A percentile compares a stretch with the other conserved stretches of the same genome.
These are phyloP conservation scores for Alternaria infectoria DNA, from an alignment of 2,329 filamentous ascomycete species.

Conservation along the genomic window DNA sequence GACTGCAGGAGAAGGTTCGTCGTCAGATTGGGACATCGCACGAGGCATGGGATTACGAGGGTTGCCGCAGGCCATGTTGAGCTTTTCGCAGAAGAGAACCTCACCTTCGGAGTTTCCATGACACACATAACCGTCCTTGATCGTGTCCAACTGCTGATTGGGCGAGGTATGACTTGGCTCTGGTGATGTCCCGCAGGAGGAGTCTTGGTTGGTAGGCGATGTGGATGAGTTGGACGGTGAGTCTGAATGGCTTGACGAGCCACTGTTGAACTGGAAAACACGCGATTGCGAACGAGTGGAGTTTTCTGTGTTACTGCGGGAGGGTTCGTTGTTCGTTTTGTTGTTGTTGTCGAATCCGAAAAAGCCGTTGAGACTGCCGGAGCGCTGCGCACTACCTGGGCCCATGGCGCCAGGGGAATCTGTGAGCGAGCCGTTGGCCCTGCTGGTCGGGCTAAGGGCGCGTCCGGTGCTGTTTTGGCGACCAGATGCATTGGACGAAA, in stretches of 20 bases:
- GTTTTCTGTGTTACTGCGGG: conserved; percentile 51
- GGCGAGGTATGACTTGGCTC: conserved; percentile 78
- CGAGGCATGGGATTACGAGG: conserved; percentile 60
- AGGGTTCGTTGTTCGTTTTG: conserved; percentile 10
- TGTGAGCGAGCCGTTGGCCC: conserved; percentile 29
- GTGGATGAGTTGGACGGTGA: conserved; percentile 60
- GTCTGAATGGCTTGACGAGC: conserved; percentile 54
- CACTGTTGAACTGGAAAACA: conserved; percentile 59
- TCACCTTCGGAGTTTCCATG: conserved; percentile 58
- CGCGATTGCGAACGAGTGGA: conserved; percentile 51
- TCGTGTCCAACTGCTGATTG: conserved; percentile 69
- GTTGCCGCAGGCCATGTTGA: conserved; percentile 63
- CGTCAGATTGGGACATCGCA: conserved; percentile 54
- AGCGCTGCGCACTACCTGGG: conserved; percentile 46
- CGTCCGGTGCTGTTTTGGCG: conserved; percentile 43
- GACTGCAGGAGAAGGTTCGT: conserved; percentile 47
- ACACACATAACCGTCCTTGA: conserved; percentile 53
- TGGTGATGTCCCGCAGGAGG: conserved; percentile 76
- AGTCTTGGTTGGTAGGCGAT: conserved; percentile 58
- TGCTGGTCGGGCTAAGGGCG: conserved; percentile 48
- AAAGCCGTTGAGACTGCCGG: conserved; percentile 39
- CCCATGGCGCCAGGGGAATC: conserved; percentile 35
- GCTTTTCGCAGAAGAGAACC: conserved; percentile 62
- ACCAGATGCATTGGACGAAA: conserved; percentile 27
- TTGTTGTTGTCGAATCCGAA: conserved; percentile 28